Conservation (phyloP, 2,329 filamentous ascomycete genomes). For the Huntiella moniliformis region DNA sequence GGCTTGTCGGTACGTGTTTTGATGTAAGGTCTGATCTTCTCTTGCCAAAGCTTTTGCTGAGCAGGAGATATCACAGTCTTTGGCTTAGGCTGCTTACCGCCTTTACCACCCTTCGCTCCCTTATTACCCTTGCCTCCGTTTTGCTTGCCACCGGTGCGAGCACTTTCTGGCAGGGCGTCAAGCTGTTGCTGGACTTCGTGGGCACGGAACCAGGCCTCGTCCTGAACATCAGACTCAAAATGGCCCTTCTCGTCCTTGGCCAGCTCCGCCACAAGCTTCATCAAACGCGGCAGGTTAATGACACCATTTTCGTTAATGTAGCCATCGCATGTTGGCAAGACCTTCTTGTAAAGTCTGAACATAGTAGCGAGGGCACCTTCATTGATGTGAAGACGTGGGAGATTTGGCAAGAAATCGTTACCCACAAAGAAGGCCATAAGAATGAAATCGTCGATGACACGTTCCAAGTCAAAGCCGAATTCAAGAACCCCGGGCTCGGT, state of each 20-base stretch:
- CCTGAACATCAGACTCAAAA: slow-evolving; percentile 76
- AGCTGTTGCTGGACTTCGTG: slow-evolving; percentile 33
- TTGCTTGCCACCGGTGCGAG: not conserved
- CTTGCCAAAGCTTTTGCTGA: slow-evolving; percentile 67
- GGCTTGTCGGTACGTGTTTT: slow-evolving; percentile 44
- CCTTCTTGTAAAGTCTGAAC: slow-evolving; percentile 90
- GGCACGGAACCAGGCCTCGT: slow-evolving; percentile 70
- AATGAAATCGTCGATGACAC: slow-evolving; percentile 97
- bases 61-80: slow-evolving; percentile 57
- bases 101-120: not conserved
- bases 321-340: slow-evolving; percentile 70
- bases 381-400: slow-evolving; percentile 94
- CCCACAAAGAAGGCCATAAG: slow-evolving; percentile 99
- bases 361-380: slow-evolving; percentile 91
- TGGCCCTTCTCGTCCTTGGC: slow-evolving; percentile 79
- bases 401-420: slow-evolving; percentile 95
- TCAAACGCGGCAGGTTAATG: slow-evolving; percentile 70
- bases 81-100: slow-evolving; percentile 19
- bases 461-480: slow-evolving; percentile 82
- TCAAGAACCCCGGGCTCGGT: slow-evolving; percentile 51
- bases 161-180: slow-evolving; percentile 34
- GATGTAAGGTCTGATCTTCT: slow-evolving; percentile 65
- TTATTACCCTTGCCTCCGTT: not conserved
- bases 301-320: slow-evolving; percentile 93
- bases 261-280: slow-evolving; percentile 61